A percentile compares a stretch with the other conserved stretches of the same genome.
phyloP scores from a whole-genome alignment of 2,329 filamentous ascomycete species.

The Xylariales sp. region DNA sequence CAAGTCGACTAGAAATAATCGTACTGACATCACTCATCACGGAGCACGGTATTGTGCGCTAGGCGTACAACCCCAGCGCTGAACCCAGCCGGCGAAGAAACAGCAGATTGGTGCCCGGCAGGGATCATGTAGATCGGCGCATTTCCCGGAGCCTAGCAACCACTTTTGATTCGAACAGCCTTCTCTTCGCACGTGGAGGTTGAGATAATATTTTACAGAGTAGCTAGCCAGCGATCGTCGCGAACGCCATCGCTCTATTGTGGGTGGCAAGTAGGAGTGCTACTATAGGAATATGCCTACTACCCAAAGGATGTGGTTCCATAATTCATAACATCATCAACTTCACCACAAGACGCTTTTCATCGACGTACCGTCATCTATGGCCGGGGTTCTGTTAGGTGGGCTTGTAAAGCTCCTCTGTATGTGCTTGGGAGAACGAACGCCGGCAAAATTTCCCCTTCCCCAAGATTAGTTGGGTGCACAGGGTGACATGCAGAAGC shows the following conservation, averaged over 20 bases:
- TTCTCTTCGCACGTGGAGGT: conserved; percentile 43
- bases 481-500: conserved; percentile 25
- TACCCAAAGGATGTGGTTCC: background rate
- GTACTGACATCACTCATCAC: background rate
- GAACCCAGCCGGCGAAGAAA: conserved; percentile 25
- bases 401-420: background rate
- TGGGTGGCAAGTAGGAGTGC: background rate
- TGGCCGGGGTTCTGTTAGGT: background rate
- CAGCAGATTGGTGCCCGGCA: conserved; percentile 36
- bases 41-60: conserved; percentile 30
- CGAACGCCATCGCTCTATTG: too few species aligned
- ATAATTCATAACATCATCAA: background rate
- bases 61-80: background rate
- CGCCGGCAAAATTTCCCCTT: background rate
- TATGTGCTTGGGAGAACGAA: background rate
- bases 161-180: conserved; percentile 45
- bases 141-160: conserved; percentile 47
- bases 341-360: background rate
- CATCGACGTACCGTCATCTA: background rate
- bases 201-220: too few species aligned
- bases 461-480: conserved; percentile 30
- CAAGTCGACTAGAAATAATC: background rate
- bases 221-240: too few species aligned
- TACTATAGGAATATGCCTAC: background rate
- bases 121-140: conserved; percentile 50